Percentiles rank a stretch among this genome's conserved stretches.
Evolutionary conservation across 179 eudicot species (phyloP).

Genomic region (Camellia oleifera): DNA sequence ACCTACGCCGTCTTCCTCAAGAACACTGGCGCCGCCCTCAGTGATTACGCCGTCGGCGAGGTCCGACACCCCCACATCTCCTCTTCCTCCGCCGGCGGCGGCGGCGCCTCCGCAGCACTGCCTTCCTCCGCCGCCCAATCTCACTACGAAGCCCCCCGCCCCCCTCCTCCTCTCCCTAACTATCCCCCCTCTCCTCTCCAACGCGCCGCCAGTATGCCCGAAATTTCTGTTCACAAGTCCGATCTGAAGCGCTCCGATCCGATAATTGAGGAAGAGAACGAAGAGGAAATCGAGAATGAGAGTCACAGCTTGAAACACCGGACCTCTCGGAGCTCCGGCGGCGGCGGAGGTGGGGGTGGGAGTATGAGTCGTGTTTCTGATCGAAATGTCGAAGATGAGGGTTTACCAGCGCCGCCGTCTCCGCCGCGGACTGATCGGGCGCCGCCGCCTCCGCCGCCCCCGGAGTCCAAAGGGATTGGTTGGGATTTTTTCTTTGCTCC

Average conservation of each 20-base stretch:
- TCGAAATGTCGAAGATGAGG: constrained; percentile 15
- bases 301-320: constrained; percentile 29
- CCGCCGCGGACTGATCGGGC: constrained; percentile 19
- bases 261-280: constrained; percentile 56
- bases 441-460: constrained; percentile 27
- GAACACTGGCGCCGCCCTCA: constrained; percentile 85
- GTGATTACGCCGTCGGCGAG: constrained; percentile 67
- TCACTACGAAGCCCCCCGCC: constrained; percentile 31
- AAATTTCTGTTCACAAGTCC: constrained; percentile 36
- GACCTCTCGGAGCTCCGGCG: constrained; percentile 11
- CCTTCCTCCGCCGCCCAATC: constrained; percentile 12
- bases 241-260: constrained; percentile 26
- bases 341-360: constrained; percentile 27
- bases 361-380: constrained; percentile 17
- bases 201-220: constrained; percentile 76
- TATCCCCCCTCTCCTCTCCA: constrained; percentile 36
- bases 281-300: constrained; percentile 47
- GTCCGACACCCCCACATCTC: constrained; percentile 26
- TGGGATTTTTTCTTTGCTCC: constrained; percentile 48
- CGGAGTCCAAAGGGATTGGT: constrained; percentile 17
- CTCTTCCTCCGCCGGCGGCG: constrained; percentile 15
- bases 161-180: constrained; percentile 46
- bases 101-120: constrained; percentile 1
- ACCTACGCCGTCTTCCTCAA: constrained; percentile 56
- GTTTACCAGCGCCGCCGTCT: constrained; percentile 21